Base-by-base conservation (phyloP, 805 yeast species). In the Yarrowia hollandica region DNA sequence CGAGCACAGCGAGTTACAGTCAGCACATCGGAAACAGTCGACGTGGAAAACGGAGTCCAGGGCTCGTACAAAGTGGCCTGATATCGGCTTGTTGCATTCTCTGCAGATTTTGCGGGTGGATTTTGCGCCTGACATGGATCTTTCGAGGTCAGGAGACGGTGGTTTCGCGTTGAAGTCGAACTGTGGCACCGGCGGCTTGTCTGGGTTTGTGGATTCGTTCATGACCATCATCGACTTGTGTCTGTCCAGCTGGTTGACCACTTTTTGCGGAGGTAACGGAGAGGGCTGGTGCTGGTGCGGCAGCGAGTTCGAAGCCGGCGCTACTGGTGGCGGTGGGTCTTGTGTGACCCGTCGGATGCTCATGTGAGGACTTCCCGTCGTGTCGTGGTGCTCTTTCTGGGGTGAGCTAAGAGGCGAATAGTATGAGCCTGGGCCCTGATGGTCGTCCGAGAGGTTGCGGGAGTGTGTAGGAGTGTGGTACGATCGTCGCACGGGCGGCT, bases 41-140 rank as follows among this genome's bases (percentile, higher is more conserved):
- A 91, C 85, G 70, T 92, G 98, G 68, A 81, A 92, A 1, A 88
- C 83, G 50, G 79, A 78, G 28, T 83, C 86, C 66, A 92, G 76
- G 0, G 98, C 97, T 52, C 96, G 79, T 3, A 92, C 94, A 62
- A 90, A 84, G 62, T 88, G 90, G n/a, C 92, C 86, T 1, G 79
- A 71, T 15, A 85, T 83, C 11, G 78, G 76, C 33, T 75, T 70
- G 4, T 71, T 72, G 70, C 91, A 85, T 35, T 75, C 74, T 19
- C 77, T 74, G 68, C 90, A 85, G 14, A 72, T 63, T 42, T 66
- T 64, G 16, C 60, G 44, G 18, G 5, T 16, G 11, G 31, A 5
- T 11, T 23, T 50, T 1, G 38, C 11, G 1, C 28, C 23, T 4
- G 55, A 48, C 4, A 19, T 1, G 5, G 34, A 26, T 4, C 50